phyloP scores from a whole-genome alignment of 495 filamentous ascomycete species.

The Hypoxylon rickii region DNA sequence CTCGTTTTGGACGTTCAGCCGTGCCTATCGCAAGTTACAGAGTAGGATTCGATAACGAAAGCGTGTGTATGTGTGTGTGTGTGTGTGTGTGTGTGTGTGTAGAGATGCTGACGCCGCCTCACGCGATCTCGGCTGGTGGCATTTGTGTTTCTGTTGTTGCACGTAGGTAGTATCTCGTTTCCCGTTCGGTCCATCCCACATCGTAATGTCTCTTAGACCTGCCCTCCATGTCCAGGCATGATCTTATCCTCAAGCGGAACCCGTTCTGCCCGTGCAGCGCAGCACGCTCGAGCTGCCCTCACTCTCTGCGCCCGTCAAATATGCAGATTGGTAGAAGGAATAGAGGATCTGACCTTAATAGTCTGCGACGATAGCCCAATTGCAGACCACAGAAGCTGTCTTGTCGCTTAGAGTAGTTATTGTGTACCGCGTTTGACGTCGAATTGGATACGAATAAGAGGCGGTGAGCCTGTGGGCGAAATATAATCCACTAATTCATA shows the following conservation, averaged over 20 bases:
- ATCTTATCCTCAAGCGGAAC: neutral
- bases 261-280: neutral
- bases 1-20: conserved; percentile 10
- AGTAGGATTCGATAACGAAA: conserved; percentile 14
- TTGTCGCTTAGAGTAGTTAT: neutral
- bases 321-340: neutral
- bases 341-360: neutral
- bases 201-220: too few relatives aligned
- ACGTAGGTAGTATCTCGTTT: too few relatives aligned
- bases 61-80: neutral
- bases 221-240: too few relatives aligned
- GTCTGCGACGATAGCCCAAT: neutral
- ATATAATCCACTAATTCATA: neutral
- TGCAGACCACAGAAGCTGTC: neutral
- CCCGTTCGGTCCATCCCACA: too few relatives aligned
- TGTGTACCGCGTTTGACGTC: neutral
- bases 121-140: too few relatives aligned
- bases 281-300: neutral
- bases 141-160: too few relatives aligned
- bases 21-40: conserved; percentile 3
- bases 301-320: neutral
- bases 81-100: neutral
- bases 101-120: neutral
- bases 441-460: neutral
- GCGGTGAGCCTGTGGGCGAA: neutral